A percentile compares a stretch with the other conserved stretches of the same genome.
Evolutionary conservation across 2,329 filamentous ascomycete genomes (phyloP).

Genomic region (Fusarium sp.): DNA sequence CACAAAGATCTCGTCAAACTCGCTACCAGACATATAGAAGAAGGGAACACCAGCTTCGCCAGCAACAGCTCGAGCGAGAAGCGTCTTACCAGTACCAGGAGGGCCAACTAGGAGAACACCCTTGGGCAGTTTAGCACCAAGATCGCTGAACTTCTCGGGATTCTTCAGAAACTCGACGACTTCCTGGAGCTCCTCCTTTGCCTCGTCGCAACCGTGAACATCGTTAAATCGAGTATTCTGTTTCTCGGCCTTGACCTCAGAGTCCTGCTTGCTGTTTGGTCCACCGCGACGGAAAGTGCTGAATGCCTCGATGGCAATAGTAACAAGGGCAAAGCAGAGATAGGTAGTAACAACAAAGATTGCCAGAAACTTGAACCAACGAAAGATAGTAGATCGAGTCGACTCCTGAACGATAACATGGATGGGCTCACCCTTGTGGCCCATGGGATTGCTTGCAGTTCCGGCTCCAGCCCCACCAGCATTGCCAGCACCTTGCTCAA

Average conservation of each 20-base stretch:
- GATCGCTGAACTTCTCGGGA: constrained; percentile 90
- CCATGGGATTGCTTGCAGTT: constrained; percentile 56
- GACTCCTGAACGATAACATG: constrained; percentile 97
- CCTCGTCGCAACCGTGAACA: constrained; percentile 97
- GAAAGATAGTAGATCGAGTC: constrained; percentile 80
- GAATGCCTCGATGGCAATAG: constrained; percentile 83
- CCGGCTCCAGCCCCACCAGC: constrained; percentile 43
- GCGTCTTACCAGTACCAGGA: constrained; percentile 96
- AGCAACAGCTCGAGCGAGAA: constrained; percentile 93
- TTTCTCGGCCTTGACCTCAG: constrained; percentile 90
- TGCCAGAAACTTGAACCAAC: constrained; percentile 88
- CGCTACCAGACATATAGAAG: constrained; percentile 99
- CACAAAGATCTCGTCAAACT: constrained; percentile 98
- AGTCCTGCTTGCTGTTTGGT: constrained; percentile 76
- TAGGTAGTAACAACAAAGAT: constrained; percentile 84
- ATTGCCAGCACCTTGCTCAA: constrained; percentile 47
- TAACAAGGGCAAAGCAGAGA: constrained; percentile 80
- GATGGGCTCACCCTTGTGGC: constrained; percentile 84
- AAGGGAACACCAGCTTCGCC: constrained; percentile 98
- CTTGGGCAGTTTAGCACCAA: constrained; percentile 96
- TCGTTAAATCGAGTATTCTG: constrained; percentile 92
- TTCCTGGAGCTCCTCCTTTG: constrained; percentile 97
- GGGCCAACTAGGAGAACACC: constrained; percentile 95
- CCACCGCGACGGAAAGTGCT: constrained; percentile 76
- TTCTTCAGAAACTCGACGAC: constrained; percentile 96